A percentile compares a stretch with the other conserved stretches of the same genome.
These are phyloP conservation scores for Udeniomyces megalosporus DNA, from an alignment of 768 basidiomycete species.

Conservation along the genomic window DNA sequence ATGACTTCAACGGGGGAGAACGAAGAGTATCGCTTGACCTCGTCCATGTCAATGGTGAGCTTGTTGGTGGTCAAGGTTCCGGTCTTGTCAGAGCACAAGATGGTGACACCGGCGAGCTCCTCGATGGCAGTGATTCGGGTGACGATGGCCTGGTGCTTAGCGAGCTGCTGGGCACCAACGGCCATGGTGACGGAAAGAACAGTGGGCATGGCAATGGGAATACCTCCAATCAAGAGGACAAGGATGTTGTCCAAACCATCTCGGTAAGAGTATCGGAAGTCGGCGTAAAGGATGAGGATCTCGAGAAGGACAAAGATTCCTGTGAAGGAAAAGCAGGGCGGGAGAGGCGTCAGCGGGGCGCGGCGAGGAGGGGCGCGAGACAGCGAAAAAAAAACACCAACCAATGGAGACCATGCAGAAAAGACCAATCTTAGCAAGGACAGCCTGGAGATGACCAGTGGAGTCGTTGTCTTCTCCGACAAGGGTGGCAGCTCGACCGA, in stretches of 20 bases:
- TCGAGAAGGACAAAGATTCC: slow-evolving; percentile 78
- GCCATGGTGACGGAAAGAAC: slow-evolving; percentile 85
- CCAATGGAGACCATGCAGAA: slow-evolving; percentile 96
- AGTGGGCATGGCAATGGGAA: slow-evolving; percentile 99
- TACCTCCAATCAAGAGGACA: slow-evolving; percentile 97
- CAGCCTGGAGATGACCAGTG: slow-evolving; percentile 95
- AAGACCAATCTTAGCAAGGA: slow-evolving; percentile 90
- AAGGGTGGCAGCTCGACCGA: slow-evolving; percentile 93
- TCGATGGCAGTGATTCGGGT: slow-evolving; percentile 99
- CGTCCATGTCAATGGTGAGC: slow-evolving; percentile 86
- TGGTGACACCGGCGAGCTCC: slow-evolving; percentile 94
- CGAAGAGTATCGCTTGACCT: slow-evolving; percentile 76
- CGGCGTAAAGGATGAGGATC: slow-evolving; percentile 83
- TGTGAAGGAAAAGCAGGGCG: neutral
- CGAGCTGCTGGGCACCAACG: slow-evolving; percentile 95
- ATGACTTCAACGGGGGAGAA: slow-evolving; percentile 82
- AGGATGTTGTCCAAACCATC: slow-evolving; percentile 93
- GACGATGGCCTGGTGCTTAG: slow-evolving; percentile 98
- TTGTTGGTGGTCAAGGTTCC: slow-evolving; percentile 98
- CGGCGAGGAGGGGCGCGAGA: neutral
- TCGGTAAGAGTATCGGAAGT: slow-evolving; percentile 78
- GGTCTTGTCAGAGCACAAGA: slow-evolving; percentile 97
- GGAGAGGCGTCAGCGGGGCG: no score
- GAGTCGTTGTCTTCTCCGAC: slow-evolving; percentile 97
- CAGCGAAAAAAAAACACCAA: neutral